Percentiles rank a stretch among this genome's conserved stretches.
Evolutionary conservation across 1,284 basidiomycete genomes (phyloP).

Genomic region (Clitocybe nebularis): DNA sequence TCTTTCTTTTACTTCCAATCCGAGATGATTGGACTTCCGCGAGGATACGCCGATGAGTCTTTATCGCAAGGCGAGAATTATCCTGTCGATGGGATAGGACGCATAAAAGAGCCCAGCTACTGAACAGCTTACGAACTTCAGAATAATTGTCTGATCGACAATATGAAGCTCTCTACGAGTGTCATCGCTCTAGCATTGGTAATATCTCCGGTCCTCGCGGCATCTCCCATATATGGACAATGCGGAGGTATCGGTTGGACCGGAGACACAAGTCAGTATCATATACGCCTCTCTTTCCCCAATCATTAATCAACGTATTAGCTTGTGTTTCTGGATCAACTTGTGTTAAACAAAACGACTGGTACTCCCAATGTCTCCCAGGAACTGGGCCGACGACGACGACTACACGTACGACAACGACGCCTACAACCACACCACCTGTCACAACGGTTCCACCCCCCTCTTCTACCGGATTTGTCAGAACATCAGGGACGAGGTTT

Average conservation of each 20-base stretch:
- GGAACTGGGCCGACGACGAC: neutral
- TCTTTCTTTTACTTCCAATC: neutral
- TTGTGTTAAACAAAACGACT: neutral
- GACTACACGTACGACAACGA: neutral
- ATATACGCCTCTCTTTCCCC: neutral
- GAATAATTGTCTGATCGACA: too few species aligned
- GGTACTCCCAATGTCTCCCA: neutral
- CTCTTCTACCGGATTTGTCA: neutral
- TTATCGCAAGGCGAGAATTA: neutral
- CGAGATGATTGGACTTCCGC: neutral
- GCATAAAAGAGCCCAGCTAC: too few species aligned
- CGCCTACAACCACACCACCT: neutral
- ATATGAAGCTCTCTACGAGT: neutral
- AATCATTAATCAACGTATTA: neutral
- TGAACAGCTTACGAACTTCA: too few species aligned
- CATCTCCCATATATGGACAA: conserved; percentile 20
- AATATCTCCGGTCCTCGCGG: conserved; percentile 19
- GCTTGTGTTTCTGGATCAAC: neutral
- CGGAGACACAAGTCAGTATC: conserved; percentile 18
- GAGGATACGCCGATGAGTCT: neutral
- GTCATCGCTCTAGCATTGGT: neutral
- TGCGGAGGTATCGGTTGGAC: conserved; percentile 22
- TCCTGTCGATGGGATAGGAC: neutral
- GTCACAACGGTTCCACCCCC: neutral
- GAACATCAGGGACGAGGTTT: neutral